These are phyloP conservation scores for Eimeria zaria DNA, from an alignment of 169 alveolate genomes.

Conservation along the genomic window DNA sequence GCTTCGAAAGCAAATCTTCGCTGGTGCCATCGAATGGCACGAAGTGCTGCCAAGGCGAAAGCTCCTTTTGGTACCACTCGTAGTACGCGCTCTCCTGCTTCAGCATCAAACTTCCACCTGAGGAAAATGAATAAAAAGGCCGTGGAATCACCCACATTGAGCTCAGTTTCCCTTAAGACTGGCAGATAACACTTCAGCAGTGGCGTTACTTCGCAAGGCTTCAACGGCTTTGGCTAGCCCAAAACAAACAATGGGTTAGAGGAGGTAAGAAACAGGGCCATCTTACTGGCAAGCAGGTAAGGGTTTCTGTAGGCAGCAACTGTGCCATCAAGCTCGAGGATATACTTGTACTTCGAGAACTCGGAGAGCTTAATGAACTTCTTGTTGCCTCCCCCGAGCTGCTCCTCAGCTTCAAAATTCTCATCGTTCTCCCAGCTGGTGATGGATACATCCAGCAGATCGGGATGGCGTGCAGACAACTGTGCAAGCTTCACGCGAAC, in stretches of 20 bases:
- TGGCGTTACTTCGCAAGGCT: background rate
- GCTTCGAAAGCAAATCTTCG: conserved; percentile 66
- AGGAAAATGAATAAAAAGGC: background rate
- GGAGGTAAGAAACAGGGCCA: background rate
- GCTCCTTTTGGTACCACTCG: conserved; percentile 84
- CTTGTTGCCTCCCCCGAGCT: conserved; percentile 73
- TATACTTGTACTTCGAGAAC: conserved; percentile 79
- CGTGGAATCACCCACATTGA: background rate
- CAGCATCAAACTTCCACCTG: conserved; percentile 82
- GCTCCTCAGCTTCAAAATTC: conserved; percentile 69
- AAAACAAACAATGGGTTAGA: background rate
- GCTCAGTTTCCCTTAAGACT: background rate
- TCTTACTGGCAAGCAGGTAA: conserved; percentile 80
- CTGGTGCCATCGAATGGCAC: conserved; percentile 74
- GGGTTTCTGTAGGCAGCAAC: conserved; percentile 84
- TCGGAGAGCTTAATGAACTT: conserved; percentile 40
- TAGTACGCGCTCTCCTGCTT: conserved; percentile 78
- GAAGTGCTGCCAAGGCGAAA: conserved; percentile 74
- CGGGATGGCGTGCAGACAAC: conserved; percentile 60
- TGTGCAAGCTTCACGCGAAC: conserved; percentile 79
- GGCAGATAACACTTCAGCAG: background rate
- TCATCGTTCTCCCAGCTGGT: conserved; percentile 85
- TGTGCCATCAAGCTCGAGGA: conserved; percentile 78
- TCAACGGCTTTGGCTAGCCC: background rate
- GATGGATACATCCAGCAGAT: conserved; percentile 79